Percentiles rank a stretch among this genome's conserved stretches.
These are phyloP conservation scores for Nannochloropsis salina DNA, from an alignment of 108 stramenopile species.

Conservation along the genomic window DNA sequence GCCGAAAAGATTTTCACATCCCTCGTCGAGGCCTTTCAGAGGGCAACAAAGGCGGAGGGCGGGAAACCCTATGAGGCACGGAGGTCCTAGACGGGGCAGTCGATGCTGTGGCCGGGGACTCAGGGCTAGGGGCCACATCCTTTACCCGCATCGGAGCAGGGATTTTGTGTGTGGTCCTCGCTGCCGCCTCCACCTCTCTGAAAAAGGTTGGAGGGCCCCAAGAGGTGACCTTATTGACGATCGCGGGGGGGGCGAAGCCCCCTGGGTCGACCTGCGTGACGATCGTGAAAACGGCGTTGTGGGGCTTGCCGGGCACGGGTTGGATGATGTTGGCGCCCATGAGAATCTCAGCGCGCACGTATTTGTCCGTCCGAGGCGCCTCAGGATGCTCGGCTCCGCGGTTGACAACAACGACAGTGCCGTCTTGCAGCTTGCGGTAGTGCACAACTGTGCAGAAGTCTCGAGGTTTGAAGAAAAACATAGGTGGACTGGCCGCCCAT, in stretches of 20 bases:
- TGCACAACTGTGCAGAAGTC: slow-evolving; percentile 25
- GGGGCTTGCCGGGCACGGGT: background rate
- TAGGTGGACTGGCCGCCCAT: slow-evolving; percentile 26
- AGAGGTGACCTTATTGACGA: background rate
- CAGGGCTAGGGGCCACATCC: too few species aligned
- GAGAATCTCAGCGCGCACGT: slow-evolving; percentile 28
- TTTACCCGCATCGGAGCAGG: too few species aligned
- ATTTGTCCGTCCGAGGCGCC: slow-evolving; percentile 18
- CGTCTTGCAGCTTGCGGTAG: slow-evolving; percentile 29
- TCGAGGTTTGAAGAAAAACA: slow-evolving; percentile 21
- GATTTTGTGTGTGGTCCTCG: background rate
- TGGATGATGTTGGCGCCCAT: slow-evolving; percentile 28
- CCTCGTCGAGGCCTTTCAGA: too few species aligned
- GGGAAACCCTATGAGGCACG: too few species aligned
- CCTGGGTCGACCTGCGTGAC: slow-evolving; percentile 25
- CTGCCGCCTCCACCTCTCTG: background rate
- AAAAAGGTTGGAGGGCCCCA: slow-evolving; percentile 10
- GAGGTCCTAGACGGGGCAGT: too few species aligned
- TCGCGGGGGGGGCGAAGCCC: background rate
- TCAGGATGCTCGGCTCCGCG: slow-evolving; percentile 22
- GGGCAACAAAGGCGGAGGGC: background rate
- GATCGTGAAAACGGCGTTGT: slow-evolving; percentile 24
- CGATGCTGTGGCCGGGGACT: too few species aligned
- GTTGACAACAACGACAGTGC: slow-evolving; percentile 25
- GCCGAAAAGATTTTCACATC: too few species aligned